Conservation (phyloP, 140 eudicot species). For the Flaveria floridana region DNA sequence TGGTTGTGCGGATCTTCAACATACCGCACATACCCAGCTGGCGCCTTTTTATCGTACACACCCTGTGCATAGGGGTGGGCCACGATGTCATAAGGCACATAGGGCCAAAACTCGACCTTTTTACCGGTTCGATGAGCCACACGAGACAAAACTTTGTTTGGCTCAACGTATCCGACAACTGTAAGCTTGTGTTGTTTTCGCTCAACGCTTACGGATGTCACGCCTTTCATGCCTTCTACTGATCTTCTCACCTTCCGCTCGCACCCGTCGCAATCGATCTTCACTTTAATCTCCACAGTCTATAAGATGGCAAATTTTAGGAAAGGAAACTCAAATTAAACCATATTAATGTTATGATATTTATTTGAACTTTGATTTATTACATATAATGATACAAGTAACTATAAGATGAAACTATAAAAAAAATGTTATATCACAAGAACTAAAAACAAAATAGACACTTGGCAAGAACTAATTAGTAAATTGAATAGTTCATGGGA, state of each 20-base stretch:
- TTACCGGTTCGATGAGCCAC: slow-evolving; percentile 85
- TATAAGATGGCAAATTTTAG: slow-evolving; percentile 17
- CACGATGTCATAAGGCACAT: slow-evolving; percentile 86
- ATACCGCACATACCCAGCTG: slow-evolving; percentile 82
- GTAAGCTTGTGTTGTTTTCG: slow-evolving; percentile 85
- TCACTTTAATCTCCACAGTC: slow-evolving; percentile 88
- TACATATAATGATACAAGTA: not conserved
- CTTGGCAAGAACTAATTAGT: slow-evolving; percentile 29
- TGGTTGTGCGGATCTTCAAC: slow-evolving; percentile 51
- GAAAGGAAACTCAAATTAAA: not conserved
- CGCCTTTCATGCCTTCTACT: slow-evolving; percentile 93
- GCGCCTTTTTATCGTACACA: slow-evolving; percentile 86
- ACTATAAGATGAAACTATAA: not conserved
- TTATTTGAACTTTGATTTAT: not conserved
- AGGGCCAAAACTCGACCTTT: slow-evolving; percentile 95
- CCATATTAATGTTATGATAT: not conserved
- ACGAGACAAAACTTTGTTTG: slow-evolving; percentile 74
- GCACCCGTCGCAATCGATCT: slow-evolving; percentile 88
- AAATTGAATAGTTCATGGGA: slow-evolving; percentile 26
- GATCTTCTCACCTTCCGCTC: slow-evolving; percentile 68
- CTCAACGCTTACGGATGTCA: slow-evolving; percentile 56
- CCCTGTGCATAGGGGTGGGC: slow-evolving; percentile 91
- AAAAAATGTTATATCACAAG: not conserved
- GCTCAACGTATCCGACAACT: slow-evolving; percentile 82
- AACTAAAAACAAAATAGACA: not conserved